Evolutionary conservation across 306 rosid species (phyloP), one percentile per base, ranked within the genome.

Genomic region (Canavalia ensiformis): DNA sequence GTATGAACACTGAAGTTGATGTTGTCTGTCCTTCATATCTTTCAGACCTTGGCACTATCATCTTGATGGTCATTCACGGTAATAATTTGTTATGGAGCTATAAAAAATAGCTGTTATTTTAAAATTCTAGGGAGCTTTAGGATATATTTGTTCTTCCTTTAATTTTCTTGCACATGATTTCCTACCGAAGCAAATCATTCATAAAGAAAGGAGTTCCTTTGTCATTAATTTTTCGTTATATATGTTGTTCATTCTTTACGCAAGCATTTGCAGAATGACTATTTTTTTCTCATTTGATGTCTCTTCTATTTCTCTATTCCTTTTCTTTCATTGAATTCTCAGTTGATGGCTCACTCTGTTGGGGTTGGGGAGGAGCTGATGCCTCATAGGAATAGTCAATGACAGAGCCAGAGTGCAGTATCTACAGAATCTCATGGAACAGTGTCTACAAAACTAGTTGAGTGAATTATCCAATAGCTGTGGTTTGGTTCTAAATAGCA

Each of bases 351-450:
- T 60, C 10, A 50, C 68, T 45, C 75, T 42, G 73, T 84, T 52
- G 80, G 10, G 39, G 76, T 57, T 58, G 89, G 88, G n/a, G 83
- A 86, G 77, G 91, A 88, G 83, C 77, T 88, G 78, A 88, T 88
- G 89, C 88, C 89, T 1, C 73, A 81, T 33, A 86, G 91, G 83
- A 74, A 47, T 75, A 68, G 74, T 13, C 28, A 52, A 63, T 68
- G 33, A 45, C 37, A 45, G 34, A 74, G 34, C 78, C 29, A 44
- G 70, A 39, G 67, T 69, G 57, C 8, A 30, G 73, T 46, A 44
- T 31, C 74, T 74, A 69, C 8, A 5, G 67, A 76, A 51, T 52
- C 81, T 76, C 29, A 69, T 69, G 60, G 34, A 57, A 62, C n/a
- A 35, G 62, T 46, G 68, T 59, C 52, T 8, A 56, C 56, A 64